Conservation (phyloP, 306 rosid genomes). For the Abrus precatorius region DNA sequence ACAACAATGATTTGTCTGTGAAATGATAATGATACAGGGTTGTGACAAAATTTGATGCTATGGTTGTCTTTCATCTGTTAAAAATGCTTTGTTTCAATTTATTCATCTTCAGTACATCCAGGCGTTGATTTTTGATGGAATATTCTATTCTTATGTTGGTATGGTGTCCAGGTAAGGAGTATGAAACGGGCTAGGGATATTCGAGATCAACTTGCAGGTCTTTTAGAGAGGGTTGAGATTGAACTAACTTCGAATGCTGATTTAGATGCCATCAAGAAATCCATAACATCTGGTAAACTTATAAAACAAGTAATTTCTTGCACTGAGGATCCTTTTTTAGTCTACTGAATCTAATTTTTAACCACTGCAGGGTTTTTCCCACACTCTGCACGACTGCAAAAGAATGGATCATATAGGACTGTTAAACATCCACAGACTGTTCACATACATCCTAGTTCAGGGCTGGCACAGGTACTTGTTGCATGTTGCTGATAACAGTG, state of each 20-base stretch:
- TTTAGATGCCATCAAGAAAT: conserved; percentile 80
- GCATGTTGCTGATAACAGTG: background rate
- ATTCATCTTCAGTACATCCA: background rate
- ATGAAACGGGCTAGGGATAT: conserved; percentile 97
- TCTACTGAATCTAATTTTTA: conserved; percentile 38
- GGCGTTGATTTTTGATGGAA: conserved; percentile 31
- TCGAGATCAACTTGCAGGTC: conserved; percentile 95
- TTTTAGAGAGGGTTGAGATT: conserved; percentile 93
- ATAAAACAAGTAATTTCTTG: conserved; percentile 11
- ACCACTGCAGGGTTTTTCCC: conserved; percentile 80
- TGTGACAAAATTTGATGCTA: conserved; percentile 19
- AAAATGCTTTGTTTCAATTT: background rate
- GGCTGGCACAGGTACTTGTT: conserved; percentile 75
- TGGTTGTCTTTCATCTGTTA: conserved; percentile 11
- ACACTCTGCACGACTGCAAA: conserved; percentile 80
- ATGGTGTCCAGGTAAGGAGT: conserved; percentile 78
- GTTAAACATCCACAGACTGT: conserved; percentile 88
- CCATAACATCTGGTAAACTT: conserved; percentile 84
- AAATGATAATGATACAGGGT: conserved; percentile 17
- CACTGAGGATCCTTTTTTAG: background rate
- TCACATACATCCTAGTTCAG: conserved; percentile 95
- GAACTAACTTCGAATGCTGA: conserved; percentile 77
- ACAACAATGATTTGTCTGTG: conserved; percentile 3
- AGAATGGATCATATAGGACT: conserved; percentile 86
- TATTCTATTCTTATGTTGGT: conserved; percentile 27